Evolutionary conservation across 2,329 filamentous ascomycete genomes (phyloP), one percentile per base, ranked within the genome.

Genomic region (Diaporthe velutina): DNA sequence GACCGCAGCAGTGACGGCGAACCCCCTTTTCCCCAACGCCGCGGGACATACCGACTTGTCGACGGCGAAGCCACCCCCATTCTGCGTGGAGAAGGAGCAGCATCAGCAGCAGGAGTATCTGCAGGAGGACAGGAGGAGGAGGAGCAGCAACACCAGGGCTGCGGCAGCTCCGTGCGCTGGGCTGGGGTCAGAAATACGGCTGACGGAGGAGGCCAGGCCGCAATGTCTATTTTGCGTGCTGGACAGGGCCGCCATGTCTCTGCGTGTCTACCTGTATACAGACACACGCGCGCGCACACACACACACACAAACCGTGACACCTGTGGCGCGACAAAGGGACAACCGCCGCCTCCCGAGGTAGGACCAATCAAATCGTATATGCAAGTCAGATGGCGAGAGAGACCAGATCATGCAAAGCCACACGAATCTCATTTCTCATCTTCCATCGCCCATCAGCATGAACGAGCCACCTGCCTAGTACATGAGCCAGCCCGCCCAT

Each of bases 361-460:
- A 68, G 45, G 64, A 68, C 64, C 64, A 68, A 54, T 68, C 64
- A 54, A 40, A 68, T 28, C 64, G 64, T 54, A 40, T 54, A 68
- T 68, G 64, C 64, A 68, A 30, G 64, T 68, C 48, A 68, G 64
- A 54, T 68, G 64, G 48, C 15, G 48, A 68, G 48, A 54, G 64
- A 68, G 64, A 54, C 45, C 64, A 68, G 64, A 68, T 68, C 64
- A 68, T 68, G 48, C 64, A 68, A 40, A 54, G 48, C 64, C 64
- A 54, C 57, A 60, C 61, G 54, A 54, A 54, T 54, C 64, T 68
- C 45, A 40, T 19, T 30, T 54, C 64, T 54, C 64, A 54, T 40
- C 33, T 40, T 25, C n/a, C 33, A 68, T 68, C 64, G 48, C 30
- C 45, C 61, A 30, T 38, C 61, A 67, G 45, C 61, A 38, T 38